Evolutionary conservation across 306 rosid species (phyloP).

Genomic region (Pterocarpus macrocarpus): DNA sequence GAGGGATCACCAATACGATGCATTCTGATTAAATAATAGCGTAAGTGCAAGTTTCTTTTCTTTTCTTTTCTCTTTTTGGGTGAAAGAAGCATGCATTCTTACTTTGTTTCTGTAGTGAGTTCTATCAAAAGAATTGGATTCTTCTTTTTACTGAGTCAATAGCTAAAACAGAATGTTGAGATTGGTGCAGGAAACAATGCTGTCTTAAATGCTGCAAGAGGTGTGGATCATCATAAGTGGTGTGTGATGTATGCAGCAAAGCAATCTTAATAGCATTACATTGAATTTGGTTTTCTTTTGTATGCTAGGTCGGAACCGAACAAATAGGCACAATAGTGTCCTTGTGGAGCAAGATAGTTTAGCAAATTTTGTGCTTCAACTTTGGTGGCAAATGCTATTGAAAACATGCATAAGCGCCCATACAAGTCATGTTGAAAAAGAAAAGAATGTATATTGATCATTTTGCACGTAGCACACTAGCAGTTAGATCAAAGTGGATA

Average conservation of each 20-base stretch:
- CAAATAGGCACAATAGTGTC: conserved; percentile 19
- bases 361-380: conserved; percentile 1
- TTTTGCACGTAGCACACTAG: background rate
- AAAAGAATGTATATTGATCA: background rate
- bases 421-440: background rate
- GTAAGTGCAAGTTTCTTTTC: conserved; percentile 21
- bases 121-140: conserved; percentile 2
- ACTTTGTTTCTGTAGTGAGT: background rate
- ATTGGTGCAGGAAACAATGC: conserved; percentile 44
- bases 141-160: conserved; percentile 19
- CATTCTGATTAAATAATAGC: conserved; percentile 72
- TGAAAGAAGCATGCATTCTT: conserved; percentile 21
- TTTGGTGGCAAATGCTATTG: conserved; percentile 2
- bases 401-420: background rate
- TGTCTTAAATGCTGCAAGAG: conserved; percentile 3
- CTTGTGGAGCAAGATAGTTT: conserved; percentile 35
- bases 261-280: conserved; percentile 30
- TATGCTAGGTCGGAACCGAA: conserved; percentile 21
- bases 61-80: background rate
- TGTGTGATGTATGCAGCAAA: conserved; percentile 37
- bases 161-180: conserved; percentile 16
- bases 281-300: conserved; percentile 24
- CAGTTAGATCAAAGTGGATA: background rate
- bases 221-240: background rate
- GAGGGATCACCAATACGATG: conserved; percentile 96